Evolutionary conservation across 495 filamentous ascomycete genomes (phyloP), one percentile per base, ranked within the genome.

Genomic region (Penicillium daleae): DNA sequence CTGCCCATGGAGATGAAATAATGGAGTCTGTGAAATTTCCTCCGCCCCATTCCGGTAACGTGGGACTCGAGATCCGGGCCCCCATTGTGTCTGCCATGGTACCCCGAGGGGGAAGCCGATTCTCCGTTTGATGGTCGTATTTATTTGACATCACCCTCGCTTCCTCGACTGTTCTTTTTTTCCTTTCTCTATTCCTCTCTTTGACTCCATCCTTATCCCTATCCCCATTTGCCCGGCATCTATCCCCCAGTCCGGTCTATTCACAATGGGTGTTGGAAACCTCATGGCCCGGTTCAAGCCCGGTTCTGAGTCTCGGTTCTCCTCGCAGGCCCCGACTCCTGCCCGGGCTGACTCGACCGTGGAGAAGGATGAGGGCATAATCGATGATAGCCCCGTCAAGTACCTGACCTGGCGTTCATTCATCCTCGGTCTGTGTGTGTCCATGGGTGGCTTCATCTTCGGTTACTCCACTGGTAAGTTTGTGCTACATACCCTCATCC

Each of bases 371-470:
- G 62, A 71, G 42, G 70, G 62, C 51, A 71, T 71, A 22, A 72
- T 82, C 42, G 77, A 81, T 64, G 78, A 83, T 49, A 76, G 76
- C 61, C 79, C 80, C 9, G 79, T 81, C 64, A 71, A 73, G 57
- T 79, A 79, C 46, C 59, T 85, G 58, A 85, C 82, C 27, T 77
- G 77, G 70, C 76, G 79, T 4, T 79, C 82, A 0, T 78, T 83
- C 62, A 74, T 80, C 59, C 76, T 86, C 63, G 83, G 82, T 56
- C 56, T 85, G 46, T 72, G 83, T 58, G 83, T 83, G 44, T 85
- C 89, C 9, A 88, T 92, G 80, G 89, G 89, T 69, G 89, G 89
- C 63, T 88, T 92, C 72, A 87, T 92, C 61, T 92, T 91, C 64
- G 90, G 90, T 66, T 90, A 90, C 60, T 87, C 90, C 33, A 91